phyloP scores from a whole-genome alignment of 1,139 yeast genomes.

The Suhomyces maxii region DNA sequence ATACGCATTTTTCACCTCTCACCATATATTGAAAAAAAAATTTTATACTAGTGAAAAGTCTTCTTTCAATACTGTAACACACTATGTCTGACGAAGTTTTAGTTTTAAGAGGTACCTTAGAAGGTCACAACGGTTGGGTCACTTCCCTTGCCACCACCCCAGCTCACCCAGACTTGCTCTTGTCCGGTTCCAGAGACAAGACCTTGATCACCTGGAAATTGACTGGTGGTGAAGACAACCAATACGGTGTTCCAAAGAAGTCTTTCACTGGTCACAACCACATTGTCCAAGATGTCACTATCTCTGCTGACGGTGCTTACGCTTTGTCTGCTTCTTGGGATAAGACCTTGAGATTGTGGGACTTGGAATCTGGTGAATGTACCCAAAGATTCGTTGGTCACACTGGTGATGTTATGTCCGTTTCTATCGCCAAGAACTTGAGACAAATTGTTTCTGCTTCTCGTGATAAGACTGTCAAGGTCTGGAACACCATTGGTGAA shows the following conservation, averaged over 20 bases:
- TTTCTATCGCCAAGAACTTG: slow-evolving; percentile 94
- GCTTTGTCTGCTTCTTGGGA: slow-evolving; percentile 99
- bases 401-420: slow-evolving; percentile 96
- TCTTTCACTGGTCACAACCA: slow-evolving; percentile 98
- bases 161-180: slow-evolving; percentile 96
- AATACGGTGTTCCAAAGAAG: slow-evolving; percentile 98
- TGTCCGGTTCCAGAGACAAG: slow-evolving; percentile 99
- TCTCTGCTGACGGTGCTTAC: slow-evolving; percentile 97
- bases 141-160: slow-evolving; percentile 98
- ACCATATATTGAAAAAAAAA: slow-evolving; percentile 1
- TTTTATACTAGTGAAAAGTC: not conserved
- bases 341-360: slow-evolving; percentile 99
- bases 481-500: slow-evolving; percentile 99
- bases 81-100: slow-evolving; percentile 85
- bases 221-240: slow-evolving; percentile 92
- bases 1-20: slow-evolving; percentile 1
- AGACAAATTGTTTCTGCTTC: slow-evolving; percentile 99
- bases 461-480: slow-evolving; percentile 98
- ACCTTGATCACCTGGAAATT: slow-evolving; percentile 97
- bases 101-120: slow-evolving; percentile 99
- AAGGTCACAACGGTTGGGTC: slow-evolving; percentile 89
- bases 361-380: slow-evolving; percentile 91
- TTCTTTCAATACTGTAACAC: slow-evolving; percentile 5
- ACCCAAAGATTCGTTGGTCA: slow-evolving; percentile 97
- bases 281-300: slow-evolving; percentile 97